Conservation (phyloP, 768 basidiomycete species). For the Naganishia friedmannii region DNA sequence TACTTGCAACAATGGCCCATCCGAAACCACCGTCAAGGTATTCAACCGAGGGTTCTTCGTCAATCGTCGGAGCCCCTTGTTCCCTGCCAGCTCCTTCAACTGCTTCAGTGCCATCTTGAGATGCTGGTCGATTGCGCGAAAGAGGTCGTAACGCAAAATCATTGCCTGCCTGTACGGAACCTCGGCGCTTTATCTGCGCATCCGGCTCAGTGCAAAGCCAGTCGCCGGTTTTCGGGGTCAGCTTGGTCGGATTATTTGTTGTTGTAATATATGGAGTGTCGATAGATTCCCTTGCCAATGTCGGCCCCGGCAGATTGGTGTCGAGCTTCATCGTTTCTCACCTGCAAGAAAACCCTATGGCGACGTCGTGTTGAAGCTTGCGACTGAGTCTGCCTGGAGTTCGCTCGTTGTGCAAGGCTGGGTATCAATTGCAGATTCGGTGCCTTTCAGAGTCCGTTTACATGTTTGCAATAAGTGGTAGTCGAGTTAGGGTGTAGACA, state of each 20-base stretch:
- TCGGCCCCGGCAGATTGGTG: neutral
- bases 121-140: neutral
- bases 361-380: neutral
- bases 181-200: neutral
- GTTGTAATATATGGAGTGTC: neutral
- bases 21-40: constrained; percentile 28
- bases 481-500: too few relatives aligned
- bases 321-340: neutral
- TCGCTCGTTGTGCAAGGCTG: too few relatives aligned
- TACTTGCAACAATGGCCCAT: constrained; percentile 27
- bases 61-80: neutral
- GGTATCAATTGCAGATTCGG: too few relatives aligned
- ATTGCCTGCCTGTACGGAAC: neutral
- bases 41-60: neutral
- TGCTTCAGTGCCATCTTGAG: neutral
- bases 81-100: neutral
- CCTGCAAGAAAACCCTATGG: neutral
- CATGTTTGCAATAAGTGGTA: too few relatives aligned
- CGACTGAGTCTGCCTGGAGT: too few relatives aligned
- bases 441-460: too few relatives aligned
- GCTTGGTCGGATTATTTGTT: neutral
- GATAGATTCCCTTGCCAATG: neutral
- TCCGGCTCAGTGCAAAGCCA: neutral
- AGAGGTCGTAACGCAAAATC: neutral
- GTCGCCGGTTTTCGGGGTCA: neutral